Percentiles rank a stretch among this genome's conserved stretches.
phyloP scores from a whole-genome alignment of 2,329 filamentous ascomycete species.

The Chaetothyriales sp. region DNA sequence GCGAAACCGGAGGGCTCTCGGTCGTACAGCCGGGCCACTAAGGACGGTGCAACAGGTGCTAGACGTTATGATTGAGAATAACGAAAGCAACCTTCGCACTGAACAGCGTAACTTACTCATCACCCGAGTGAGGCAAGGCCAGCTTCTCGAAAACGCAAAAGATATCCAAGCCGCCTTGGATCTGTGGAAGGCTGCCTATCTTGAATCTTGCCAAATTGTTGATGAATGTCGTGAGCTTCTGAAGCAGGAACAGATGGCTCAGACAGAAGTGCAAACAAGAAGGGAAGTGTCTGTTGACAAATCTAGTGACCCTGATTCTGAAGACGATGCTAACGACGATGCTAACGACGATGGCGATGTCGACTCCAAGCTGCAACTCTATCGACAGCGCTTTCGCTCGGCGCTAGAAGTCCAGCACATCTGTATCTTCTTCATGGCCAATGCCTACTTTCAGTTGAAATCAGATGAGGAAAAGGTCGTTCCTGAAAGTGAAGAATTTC shows the following conservation, averaged over 20 bases:
- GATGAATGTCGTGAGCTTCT: slow-evolving; percentile 50
- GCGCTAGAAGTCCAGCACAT: slow-evolving; percentile 69
- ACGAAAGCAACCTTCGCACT: slow-evolving; percentile 48
- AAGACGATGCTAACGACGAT: slow-evolving; percentile 23
- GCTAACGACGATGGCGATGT: slow-evolving; percentile 24
- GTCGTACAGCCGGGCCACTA: slow-evolving; percentile 51
- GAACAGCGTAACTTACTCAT: slow-evolving; percentile 55
- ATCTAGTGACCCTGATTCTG: slow-evolving; percentile 17
- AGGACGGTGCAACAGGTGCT: slow-evolving; percentile 76
- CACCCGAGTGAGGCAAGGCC: slow-evolving; percentile 52
- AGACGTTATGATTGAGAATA: slow-evolving; percentile 80
- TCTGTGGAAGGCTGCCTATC: slow-evolving; percentile 49
- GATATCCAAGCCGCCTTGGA: slow-evolving; percentile 50
- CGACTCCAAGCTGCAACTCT: slow-evolving; percentile 37
- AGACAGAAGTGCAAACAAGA: slow-evolving; percentile 17
- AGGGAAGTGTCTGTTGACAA: slow-evolving; percentile 20
- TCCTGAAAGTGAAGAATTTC: slow-evolving; percentile 35
- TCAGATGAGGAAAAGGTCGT: slow-evolving; percentile 48
- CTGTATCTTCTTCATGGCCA: slow-evolving; percentile 71
- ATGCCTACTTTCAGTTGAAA: slow-evolving; percentile 71
- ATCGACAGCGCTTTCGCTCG: slow-evolving; percentile 51
- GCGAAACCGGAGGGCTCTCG: slow-evolving; percentile 48
- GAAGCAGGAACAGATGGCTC: slow-evolving; percentile 26
- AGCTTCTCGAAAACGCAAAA: slow-evolving; percentile 62
- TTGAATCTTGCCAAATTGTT: slow-evolving; percentile 36